Conservation (phyloP, 306 rosid species). For the Pterocarpus santalinus region DNA sequence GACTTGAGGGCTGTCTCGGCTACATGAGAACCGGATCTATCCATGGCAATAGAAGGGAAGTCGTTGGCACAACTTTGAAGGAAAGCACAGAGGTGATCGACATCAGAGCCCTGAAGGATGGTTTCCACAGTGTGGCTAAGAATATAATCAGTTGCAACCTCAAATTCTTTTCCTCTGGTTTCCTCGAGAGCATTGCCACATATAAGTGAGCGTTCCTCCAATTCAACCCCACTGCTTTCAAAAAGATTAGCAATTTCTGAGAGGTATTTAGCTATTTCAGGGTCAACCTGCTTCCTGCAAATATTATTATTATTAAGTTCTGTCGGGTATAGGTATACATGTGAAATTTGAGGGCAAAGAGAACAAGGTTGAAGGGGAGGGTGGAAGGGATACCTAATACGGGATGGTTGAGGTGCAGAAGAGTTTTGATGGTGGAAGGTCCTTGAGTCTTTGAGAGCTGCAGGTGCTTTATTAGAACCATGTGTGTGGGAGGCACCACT, state of each 20-base stretch:
- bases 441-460: slow-evolving; percentile 29
- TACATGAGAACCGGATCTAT: slow-evolving; percentile 91
- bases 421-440: slow-evolving; percentile 33
- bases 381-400: slow-evolving; percentile 59
- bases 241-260: slow-evolving; percentile 79
- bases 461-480: slow-evolving; percentile 34
- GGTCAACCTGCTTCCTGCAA: slow-evolving; percentile 88
- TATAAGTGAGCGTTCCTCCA: slow-evolving; percentile 77
- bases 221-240: slow-evolving; percentile 65
- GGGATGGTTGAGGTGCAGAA: slow-evolving; percentile 47
- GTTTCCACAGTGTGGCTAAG: slow-evolving; percentile 87
- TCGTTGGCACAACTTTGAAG: slow-evolving; percentile 62
- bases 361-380: neutral
- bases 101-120: slow-evolving; percentile 76
- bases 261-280: slow-evolving; percentile 76
- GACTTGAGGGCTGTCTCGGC: slow-evolving; percentile 82
- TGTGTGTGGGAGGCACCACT: neutral
- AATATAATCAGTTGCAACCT: slow-evolving; percentile 89
- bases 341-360: too few species aligned
- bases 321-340: neutral
- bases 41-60: slow-evolving; percentile 83
- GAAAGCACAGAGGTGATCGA: slow-evolving; percentile 70
- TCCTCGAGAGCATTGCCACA: slow-evolving; percentile 88
- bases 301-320: neutral
- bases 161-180: slow-evolving; percentile 82